Percentiles rank a stretch among this genome's conserved stretches.
These are phyloP conservation scores for Apiospora pterosperma DNA, from an alignment of 2,329 filamentous ascomycete genomes.

Conservation along the genomic window DNA sequence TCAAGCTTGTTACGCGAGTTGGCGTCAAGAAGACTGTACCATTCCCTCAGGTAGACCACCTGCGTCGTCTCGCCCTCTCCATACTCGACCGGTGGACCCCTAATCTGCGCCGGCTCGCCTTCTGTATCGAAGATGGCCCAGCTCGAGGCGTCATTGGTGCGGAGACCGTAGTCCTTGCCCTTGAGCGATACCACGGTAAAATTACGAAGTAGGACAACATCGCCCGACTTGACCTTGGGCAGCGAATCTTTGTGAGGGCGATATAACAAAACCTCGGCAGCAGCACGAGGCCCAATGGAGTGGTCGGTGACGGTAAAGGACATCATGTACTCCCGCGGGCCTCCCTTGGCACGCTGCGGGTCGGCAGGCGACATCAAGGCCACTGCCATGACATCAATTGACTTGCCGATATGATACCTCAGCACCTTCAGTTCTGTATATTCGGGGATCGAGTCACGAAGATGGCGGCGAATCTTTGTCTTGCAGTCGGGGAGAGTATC, in stretches of 20 bases:
- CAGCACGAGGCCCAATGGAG: constrained; percentile 44
- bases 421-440: constrained; percentile 50
- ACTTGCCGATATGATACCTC: constrained; percentile 45
- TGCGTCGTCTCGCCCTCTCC: constrained; percentile 46
- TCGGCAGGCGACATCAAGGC: constrained; percentile 47
- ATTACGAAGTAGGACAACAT: constrained; percentile 55
- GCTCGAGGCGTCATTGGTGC: constrained; percentile 51
- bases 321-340: constrained; percentile 57
- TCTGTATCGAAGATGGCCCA: constrained; percentile 59
- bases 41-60: constrained; percentile 44
- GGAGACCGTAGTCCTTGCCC: constrained; percentile 52
- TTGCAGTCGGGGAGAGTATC: constrained; percentile 35
- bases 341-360: constrained; percentile 52
- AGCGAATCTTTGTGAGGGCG: constrained; percentile 55
- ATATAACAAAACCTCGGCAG: constrained; percentile 55
- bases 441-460: constrained; percentile 49
- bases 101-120: constrained; percentile 47
- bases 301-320: constrained; percentile 56
- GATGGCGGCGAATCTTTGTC: constrained; percentile 40
- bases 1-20: constrained; percentile 44
- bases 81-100: constrained; percentile 58
- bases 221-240: constrained; percentile 52
- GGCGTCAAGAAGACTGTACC: constrained; percentile 47
- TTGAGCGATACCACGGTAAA: constrained; percentile 53
- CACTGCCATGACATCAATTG: constrained; percentile 52